phyloP scores from a whole-genome alignment of 2,329 filamentous ascomycete genomes.

The Rugonectria rugulosa region DNA sequence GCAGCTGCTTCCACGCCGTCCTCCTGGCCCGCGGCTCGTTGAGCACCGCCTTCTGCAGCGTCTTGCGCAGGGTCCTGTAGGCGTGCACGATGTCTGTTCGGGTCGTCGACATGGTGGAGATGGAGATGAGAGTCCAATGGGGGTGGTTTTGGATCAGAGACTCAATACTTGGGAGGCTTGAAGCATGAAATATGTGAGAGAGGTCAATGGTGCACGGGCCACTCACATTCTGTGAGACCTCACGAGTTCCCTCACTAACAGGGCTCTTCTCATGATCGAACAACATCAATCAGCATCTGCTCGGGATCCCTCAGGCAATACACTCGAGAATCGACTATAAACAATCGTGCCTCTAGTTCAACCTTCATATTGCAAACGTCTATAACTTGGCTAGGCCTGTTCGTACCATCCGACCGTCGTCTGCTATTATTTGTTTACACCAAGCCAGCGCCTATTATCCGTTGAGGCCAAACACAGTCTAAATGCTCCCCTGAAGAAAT shows the following conservation, averaged over 20 bases:
- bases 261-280: no score
- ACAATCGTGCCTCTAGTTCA: not conserved
- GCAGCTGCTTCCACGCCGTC: slow-evolving; percentile 65
- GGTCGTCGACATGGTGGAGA: slow-evolving; percentile 34
- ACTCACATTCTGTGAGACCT: no score
- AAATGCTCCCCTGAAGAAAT: slow-evolving; percentile 24
- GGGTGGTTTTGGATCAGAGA: not conserved
- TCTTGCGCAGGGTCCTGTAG: slow-evolving; percentile 75
- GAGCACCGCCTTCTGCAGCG: slow-evolving; percentile 73
- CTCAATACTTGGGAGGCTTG: no score
- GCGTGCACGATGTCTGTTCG: slow-evolving; percentile 64
- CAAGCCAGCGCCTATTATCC: slow-evolving; percentile 18
- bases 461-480: slow-evolving; percentile 30
- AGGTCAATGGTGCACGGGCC: no score
- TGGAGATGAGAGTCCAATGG: not conserved
- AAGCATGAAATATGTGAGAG: no score
- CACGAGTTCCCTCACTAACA: no score
- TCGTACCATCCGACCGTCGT: slow-evolving; percentile 12
- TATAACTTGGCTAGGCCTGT: not conserved
- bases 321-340: no score
- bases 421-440: slow-evolving; percentile 28
- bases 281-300: no score
- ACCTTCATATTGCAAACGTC: not conserved
- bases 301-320: no score
- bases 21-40: slow-evolving; percentile 74